A percentile compares a stretch with the other conserved stretches of the same genome.
Conservation (phyloP, 306 rosid genomes). For the Casuarina equisetifolia region DNA sequence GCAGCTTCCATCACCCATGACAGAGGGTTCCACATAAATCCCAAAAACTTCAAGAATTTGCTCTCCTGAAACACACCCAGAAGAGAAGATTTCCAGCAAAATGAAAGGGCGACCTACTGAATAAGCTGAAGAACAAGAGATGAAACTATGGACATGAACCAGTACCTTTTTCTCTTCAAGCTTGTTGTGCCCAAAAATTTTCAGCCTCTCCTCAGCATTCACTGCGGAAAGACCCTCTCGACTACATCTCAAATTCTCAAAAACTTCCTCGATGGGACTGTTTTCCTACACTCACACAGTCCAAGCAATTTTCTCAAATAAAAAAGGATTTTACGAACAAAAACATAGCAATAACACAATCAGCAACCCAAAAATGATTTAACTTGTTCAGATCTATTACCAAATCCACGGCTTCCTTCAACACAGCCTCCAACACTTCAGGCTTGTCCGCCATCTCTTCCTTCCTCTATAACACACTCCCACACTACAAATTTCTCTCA, state of each 20-base stretch:
- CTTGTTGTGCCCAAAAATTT: slow-evolving; percentile 90
- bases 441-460: slow-evolving; percentile 71
- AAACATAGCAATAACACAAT: slow-evolving; percentile 9
- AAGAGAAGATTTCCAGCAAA: slow-evolving; percentile 26
- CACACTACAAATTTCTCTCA: slow-evolving; percentile 36
- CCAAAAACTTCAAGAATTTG: slow-evolving; percentile 82
- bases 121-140: background rate
- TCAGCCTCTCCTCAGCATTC: slow-evolving; percentile 86
- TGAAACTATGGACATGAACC: background rate
- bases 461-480: slow-evolving; percentile 1
- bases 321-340: slow-evolving; percentile 1
- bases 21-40: slow-evolving; percentile 99
- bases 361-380: slow-evolving; percentile 17
- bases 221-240: slow-evolving; percentile 79
- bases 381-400: slow-evolving; percentile 70
- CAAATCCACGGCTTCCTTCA: slow-evolving; percentile 98
- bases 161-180: slow-evolving; percentile 87
- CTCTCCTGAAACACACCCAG: slow-evolving; percentile 70
- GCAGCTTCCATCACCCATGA: slow-evolving; percentile 99
- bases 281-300: slow-evolving; percentile 73
- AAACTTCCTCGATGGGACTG: slow-evolving; percentile 93
- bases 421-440: slow-evolving; percentile 79
- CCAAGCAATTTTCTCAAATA: background rate
- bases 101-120: background rate
- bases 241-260: slow-evolving; percentile 96